Conservation (phyloP, 306 rosid genomes). For the Dicorynia guianensis region DNA sequence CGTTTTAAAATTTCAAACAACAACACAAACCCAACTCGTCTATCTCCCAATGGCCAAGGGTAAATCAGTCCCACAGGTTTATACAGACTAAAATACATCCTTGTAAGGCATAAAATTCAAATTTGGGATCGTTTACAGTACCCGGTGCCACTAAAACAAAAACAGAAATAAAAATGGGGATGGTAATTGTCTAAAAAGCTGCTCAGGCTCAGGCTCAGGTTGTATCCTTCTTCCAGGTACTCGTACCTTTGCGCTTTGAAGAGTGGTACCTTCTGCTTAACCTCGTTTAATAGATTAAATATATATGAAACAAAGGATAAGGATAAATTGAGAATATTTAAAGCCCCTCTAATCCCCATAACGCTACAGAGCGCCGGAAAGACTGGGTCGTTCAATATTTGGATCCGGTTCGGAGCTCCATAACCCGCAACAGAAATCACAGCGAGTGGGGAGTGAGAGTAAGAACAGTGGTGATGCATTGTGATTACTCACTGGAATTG, state of each 20-base stretch:
- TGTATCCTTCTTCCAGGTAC: not conserved
- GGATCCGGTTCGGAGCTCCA: no score
- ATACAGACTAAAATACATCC: no score
- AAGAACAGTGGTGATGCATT: no score
- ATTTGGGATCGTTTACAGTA: not conserved
- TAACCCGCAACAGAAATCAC: no score
- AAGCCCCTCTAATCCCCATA: slow-evolving; percentile 10
- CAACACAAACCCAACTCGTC: no score
- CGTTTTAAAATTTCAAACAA: not conserved
- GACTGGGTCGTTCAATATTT: not conserved
- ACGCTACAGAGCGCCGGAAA: not conserved
- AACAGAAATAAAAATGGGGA: not conserved
- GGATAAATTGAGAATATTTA: not conserved
- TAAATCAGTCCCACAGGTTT: slow-evolving; percentile 39
- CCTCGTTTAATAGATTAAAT: no score
- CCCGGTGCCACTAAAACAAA: slow-evolving; percentile 29
- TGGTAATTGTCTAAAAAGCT: no score
- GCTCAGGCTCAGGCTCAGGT: not conserved
- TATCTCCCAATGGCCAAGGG: slow-evolving; percentile 30
- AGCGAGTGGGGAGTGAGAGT: no score
- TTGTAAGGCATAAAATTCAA: slow-evolving; percentile 37
- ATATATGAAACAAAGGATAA: no score
- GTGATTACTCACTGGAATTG: no score
- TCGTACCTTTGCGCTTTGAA: not conserved
- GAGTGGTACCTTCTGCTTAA: not conserved